Conservation (phyloP, 306 rosid species). For the Pyrus communis region DNA sequence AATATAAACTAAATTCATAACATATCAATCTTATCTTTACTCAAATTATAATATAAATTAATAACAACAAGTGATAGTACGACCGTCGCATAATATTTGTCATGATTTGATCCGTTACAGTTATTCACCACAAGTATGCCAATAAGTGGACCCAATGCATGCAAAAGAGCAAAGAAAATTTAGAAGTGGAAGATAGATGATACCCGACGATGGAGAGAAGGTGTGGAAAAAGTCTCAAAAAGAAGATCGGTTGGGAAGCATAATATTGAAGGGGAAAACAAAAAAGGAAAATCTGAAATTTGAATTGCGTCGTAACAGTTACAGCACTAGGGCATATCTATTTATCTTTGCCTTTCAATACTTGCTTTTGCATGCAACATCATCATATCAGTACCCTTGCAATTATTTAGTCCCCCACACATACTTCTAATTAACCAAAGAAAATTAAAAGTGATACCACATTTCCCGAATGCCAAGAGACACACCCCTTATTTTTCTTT, state of each 20-base stretch:
- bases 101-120: neutral
- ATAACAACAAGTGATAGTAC: too few species aligned
- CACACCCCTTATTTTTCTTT: conserved; percentile 29
- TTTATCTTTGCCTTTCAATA: conserved; percentile 8
- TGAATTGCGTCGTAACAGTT: conserved; percentile 53
- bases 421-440: neutral
- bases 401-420: conserved; percentile 94
- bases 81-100: neutral
- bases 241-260: conserved; percentile 50
- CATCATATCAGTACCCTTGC: conserved; percentile 49
- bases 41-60: too few species aligned
- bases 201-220: conserved; percentile 30
- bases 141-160: conserved; percentile 36
- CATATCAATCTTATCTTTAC: neutral
- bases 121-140: conserved; percentile 35
- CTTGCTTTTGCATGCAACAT: conserved; percentile 30
- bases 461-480: conserved; percentile 83
- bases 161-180: conserved; percentile 26
- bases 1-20: too few species aligned
- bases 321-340: conserved; percentile 33
- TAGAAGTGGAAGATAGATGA: conserved; percentile 27
- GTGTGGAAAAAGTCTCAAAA: conserved; percentile 22
- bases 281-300: conserved; percentile 87
- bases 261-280: conserved; percentile 12
- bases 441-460: conserved; percentile 31